Percentiles rank a stretch among this genome's conserved stretches.
Evolutionary conservation across 164 flowering plant genomes (phyloP).

Genomic region (Euptelea pleiosperma): DNA sequence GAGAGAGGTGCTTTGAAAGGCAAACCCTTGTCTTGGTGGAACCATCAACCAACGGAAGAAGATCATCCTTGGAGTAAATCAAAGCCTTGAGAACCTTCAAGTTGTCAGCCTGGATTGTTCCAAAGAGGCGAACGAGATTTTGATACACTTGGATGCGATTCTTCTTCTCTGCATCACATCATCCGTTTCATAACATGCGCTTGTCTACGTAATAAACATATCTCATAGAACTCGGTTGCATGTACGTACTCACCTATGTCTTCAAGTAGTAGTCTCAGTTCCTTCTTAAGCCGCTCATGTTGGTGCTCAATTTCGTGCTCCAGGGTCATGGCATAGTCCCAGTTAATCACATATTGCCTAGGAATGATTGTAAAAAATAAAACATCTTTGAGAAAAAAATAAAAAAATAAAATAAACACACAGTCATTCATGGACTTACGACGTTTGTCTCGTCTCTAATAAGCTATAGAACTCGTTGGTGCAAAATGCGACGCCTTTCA

Average conservation of each 20-base stretch:
- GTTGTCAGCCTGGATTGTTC: constrained; percentile 28
- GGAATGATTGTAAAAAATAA: too few species aligned
- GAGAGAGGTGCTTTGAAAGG: neutral
- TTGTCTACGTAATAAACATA: too few species aligned
- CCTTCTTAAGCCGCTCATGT: constrained; percentile 23
- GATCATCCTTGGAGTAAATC: constrained; percentile 25
- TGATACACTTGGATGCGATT: constrained; percentile 16
- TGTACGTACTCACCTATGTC: constrained; percentile 30
- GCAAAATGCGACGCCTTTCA: constrained; percentile 48
- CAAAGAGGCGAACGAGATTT: constrained; percentile 16
- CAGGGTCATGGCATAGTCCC: constrained; percentile 18
- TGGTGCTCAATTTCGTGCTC: constrained; percentile 34
- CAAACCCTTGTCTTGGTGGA: constrained; percentile 28
- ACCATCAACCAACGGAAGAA: constrained; percentile 30
- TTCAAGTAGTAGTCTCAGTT: constrained; percentile 16
- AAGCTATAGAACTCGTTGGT: constrained; percentile 43
- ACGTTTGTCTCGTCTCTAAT: constrained; percentile 35
- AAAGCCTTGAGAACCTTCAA: constrained; percentile 25
- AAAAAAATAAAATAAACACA: too few species aligned
- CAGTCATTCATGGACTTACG: neutral
- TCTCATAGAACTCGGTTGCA: too few species aligned
- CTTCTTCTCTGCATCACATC: constrained; percentile 28
- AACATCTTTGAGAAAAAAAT: too few species aligned
- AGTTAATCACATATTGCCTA: too few species aligned
- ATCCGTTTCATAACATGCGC: neutral